phyloP scores from a whole-genome alignment of 1,139 yeast species.

The Diutina ranongensis region DNA sequence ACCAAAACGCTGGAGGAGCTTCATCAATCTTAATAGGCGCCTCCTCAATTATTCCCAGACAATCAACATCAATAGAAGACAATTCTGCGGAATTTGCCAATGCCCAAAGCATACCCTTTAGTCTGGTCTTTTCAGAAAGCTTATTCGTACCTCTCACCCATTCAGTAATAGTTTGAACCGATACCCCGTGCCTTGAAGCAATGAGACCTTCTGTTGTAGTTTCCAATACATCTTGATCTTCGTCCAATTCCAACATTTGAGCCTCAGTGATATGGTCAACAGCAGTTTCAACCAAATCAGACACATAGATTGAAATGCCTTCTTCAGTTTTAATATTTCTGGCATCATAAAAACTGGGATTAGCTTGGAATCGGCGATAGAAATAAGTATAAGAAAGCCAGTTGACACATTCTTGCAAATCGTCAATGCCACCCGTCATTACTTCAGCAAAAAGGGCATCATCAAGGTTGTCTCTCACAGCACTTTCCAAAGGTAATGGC shows the following conservation, averaged over 20 bases:
- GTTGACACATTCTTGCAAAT: conserved; percentile 80
- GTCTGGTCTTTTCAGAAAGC: conserved; percentile 43
- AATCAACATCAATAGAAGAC: conserved; percentile 8
- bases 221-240: conserved; percentile 28
- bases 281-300: conserved; percentile 73
- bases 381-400: conserved; percentile 82
- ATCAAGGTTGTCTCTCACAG: conserved; percentile 41
- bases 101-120: conserved; percentile 55
- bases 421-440: conserved; percentile 48
- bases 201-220: conserved; percentile 67
- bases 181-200: conserved; percentile 59
- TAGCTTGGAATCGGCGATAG: conserved; percentile 65
- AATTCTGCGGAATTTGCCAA: conserved; percentile 62
- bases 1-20: background rate
- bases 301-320: conserved; percentile 70
- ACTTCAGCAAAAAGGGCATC: conserved; percentile 69
- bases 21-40: conserved; percentile 1
- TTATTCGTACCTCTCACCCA: conserved; percentile 17
- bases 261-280: conserved; percentile 52
- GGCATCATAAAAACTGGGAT: conserved; percentile 84
- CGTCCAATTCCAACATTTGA: conserved; percentile 51
- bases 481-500: conserved; percentile 69
- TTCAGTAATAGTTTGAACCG: conserved; percentile 55
- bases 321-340: conserved; percentile 41
- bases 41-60: background rate